phyloP scores from a whole-genome alignment of 1,139 yeast species.

The Sugiyamaella grinbergsii region DNA sequence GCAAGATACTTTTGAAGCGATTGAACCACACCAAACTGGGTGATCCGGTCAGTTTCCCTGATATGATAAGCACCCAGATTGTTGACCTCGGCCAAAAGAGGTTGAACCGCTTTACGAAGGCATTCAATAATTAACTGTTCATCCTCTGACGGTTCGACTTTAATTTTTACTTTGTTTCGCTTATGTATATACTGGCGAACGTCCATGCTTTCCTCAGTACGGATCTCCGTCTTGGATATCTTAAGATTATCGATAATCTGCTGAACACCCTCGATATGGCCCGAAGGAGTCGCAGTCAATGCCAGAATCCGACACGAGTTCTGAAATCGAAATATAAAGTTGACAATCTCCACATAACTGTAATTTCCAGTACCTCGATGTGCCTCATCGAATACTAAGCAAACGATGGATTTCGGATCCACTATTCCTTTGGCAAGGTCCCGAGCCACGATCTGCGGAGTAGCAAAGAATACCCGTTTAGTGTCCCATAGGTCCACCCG shows the following conservation, averaged over 20 bases:
- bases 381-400: constrained; percentile 92
- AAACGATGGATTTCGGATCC: constrained; percentile 71
- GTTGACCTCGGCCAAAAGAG: constrained; percentile 65
- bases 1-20: constrained; percentile 54
- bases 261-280: constrained; percentile 86
- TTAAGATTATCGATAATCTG: constrained; percentile 70
- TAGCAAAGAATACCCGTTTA: constrained; percentile 84
- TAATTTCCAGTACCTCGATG: constrained; percentile 91
- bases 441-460: constrained; percentile 95
- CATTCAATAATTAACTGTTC: constrained; percentile 55
- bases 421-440: constrained; percentile 76
- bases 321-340: constrained; percentile 63
- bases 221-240: constrained; percentile 76
- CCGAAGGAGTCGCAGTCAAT: constrained; percentile 93
- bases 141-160: constrained; percentile 56
- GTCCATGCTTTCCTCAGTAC: constrained; percentile 85
- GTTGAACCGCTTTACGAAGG: constrained; percentile 61
- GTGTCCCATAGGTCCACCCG: constrained; percentile 74
- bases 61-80: constrained; percentile 62
- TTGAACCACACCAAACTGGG: constrained; percentile 72
- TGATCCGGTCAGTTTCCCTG: constrained; percentile 65
- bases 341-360: constrained; percentile 81
- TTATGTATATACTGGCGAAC: constrained; percentile 75
- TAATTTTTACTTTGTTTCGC: constrained; percentile 62
- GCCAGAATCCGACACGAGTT: constrained; percentile 75